Percentiles rank a stretch among this genome's conserved stretches.
phyloP scores from a whole-genome alignment of 2,329 filamentous ascomycete species.

The Fusarium albidum region DNA sequence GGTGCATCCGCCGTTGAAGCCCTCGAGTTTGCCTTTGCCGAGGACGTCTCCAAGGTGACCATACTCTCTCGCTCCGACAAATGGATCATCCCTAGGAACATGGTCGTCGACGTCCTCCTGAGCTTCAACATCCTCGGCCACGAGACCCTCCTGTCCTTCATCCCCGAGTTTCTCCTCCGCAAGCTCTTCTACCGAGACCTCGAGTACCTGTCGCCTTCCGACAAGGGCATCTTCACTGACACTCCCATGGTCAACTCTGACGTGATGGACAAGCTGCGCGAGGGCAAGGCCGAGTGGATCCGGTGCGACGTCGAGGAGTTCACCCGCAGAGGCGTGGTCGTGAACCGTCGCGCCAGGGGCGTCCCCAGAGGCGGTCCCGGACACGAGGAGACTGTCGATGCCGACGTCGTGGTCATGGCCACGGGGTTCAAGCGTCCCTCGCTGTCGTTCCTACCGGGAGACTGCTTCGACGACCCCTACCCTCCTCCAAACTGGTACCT shows the following conservation, averaged over 20 bases:
- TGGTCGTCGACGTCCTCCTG: slow-evolving; percentile 76
- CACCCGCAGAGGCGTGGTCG: slow-evolving; percentile 68
- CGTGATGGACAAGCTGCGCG: slow-evolving; percentile 77
- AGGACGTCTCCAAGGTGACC: slow-evolving; percentile 72
- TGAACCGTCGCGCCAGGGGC: slow-evolving; percentile 76
- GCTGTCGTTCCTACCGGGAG: slow-evolving; percentile 75
- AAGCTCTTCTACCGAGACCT: slow-evolving; percentile 87
- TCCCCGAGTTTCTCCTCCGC: slow-evolving; percentile 78
- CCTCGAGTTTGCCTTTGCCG: slow-evolving; percentile 77
- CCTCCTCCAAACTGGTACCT: slow-evolving; percentile 87
- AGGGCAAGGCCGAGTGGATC: slow-evolving; percentile 78
- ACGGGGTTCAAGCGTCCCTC: slow-evolving; percentile 82
- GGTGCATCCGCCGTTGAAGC: slow-evolving; percentile 85
- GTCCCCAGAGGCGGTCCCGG: slow-evolving; percentile 82
- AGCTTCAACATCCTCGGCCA: slow-evolving; percentile 81
- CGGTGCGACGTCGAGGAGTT: slow-evolving; percentile 80
- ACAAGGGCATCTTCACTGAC: slow-evolving; percentile 80
- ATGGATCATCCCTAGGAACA: slow-evolving; percentile 86
- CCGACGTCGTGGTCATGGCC: slow-evolving; percentile 82
- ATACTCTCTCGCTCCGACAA: slow-evolving; percentile 83
- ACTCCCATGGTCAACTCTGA: slow-evolving; percentile 90
- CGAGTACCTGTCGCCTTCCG: slow-evolving; percentile 72
- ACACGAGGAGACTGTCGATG: slow-evolving; percentile 69
- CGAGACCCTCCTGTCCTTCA: slow-evolving; percentile 78
- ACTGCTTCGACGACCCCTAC: slow-evolving; percentile 78